Base-by-base conservation (phyloP, 139 green algal species). In the Chlorella ohadii region DNA sequence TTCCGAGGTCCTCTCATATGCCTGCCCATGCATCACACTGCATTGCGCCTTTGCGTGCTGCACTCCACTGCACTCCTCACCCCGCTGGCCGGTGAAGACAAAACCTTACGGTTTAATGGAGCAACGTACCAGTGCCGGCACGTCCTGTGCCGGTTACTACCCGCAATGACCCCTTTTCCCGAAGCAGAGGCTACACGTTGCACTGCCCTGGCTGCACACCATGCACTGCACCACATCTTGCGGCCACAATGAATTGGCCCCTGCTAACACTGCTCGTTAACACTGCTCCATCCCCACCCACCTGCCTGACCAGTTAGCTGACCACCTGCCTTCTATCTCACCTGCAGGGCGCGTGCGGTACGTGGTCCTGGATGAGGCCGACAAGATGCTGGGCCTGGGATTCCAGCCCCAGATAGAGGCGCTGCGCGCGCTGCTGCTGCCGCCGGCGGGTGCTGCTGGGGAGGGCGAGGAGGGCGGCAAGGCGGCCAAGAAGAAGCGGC, bases 371-470 rank as follows among this genome's bases (percentile, higher is more conserved):
- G 95, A 98, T 67, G 95, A 98, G 81, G 94, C 95, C 0, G 95
- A 98, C 86, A 96, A 96, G 84, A 97, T 98, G 94, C 89, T 98
- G 71, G 87, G 82, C 12, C 79, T 96, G 28, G 95, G 95, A 31
- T 95, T 98, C 61, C 41, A 87, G 77, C 88, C 92, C 17, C 93
- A 98, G 85, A 79, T 98, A 20, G 90, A 94, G 7, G 73, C 88
- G 4, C 78, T 98, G 78, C 83, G 75, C 19, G 76, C 3, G 1
- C 57, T 94, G 80, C 59, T 97, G 38, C 83, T 95, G 57, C 73
- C 85, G 4, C 64, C 81, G 23, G 25, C 38, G 11, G 56, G 11
- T 28, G 72, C 38, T 0, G 68, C 33, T 31, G 3, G 25, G 38
- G 76, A 70, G 68, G 73, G 51, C 34, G 44, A 71, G 72, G 33